A percentile compares a stretch with the other conserved stretches of the same genome.
phyloP scores from a whole-genome alignment of 164 flowering plant species.

The Macadamia integrifolia region DNA sequence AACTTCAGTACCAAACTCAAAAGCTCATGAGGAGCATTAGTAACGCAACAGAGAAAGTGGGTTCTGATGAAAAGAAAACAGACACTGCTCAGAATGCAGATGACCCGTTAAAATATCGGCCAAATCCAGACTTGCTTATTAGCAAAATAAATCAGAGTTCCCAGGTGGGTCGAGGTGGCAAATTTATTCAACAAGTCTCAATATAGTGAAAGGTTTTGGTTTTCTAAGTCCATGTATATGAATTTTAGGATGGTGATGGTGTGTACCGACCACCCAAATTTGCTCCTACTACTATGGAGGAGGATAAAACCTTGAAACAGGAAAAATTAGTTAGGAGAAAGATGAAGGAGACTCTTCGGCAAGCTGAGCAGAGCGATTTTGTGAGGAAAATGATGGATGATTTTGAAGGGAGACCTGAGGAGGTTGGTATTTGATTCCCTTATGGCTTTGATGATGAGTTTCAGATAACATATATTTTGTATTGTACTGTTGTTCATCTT shows the following conservation, averaged over 20 bases:
- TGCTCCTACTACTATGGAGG: constrained; percentile 78
- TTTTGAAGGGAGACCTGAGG: constrained; percentile 83
- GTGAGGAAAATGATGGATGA: constrained; percentile 59
- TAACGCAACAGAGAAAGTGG: constrained; percentile 21
- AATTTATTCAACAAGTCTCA: background rate
- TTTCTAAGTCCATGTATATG: constrained; percentile 2
- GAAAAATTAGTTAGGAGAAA: constrained; percentile 63
- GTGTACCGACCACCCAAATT: constrained; percentile 69
- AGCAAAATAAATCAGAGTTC: constrained; percentile 30
- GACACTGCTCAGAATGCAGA: constrained; percentile 34
- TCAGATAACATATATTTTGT: background rate
- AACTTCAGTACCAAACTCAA: constrained; percentile 76
- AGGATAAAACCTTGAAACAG: constrained; percentile 56
- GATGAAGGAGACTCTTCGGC: constrained; percentile 41
- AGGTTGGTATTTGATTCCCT: constrained; percentile 42
- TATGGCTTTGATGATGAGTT: background rate
- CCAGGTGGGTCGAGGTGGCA: constrained; percentile 38
- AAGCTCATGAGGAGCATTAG: constrained; percentile 52
- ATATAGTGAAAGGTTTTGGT: background rate
- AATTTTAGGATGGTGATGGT: constrained; percentile 44
- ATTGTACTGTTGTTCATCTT: background rate
- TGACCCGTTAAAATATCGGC: constrained; percentile 57
- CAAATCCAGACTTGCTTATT: constrained; percentile 76
- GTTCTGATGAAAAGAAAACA: constrained; percentile 28
- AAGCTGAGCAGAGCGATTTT: constrained; percentile 45